Evolutionary conservation across 306 rosid genomes (phyloP), one percentile per base, ranked within the genome.

Genomic region (Psophocarpus tetragonolobus): DNA sequence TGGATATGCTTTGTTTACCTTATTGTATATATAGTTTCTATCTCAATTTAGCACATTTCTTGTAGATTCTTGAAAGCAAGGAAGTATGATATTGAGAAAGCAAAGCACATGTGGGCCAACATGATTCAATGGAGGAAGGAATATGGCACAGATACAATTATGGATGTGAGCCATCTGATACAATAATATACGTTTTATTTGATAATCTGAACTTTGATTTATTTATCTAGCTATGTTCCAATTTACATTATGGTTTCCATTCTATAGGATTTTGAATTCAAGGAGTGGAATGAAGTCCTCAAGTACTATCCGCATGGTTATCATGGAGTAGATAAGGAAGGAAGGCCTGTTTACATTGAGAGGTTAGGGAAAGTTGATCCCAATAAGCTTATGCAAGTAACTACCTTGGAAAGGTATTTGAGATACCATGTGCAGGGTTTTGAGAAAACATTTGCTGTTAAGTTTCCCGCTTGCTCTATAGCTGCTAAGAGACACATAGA

Each of bases 121-220:
- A 94, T 94, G 98, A 88, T 91, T 71, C 94, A 88, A 32, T 94
- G 98, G 98, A 88, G 98, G 91, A 87, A 81, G 82, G 96, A 88
- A 2, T 93, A 85, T 68, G 91, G 94, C 15, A 84, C 92, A 0
- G 97, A 94, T 81, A 82, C 87, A 64, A 88, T 93, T 79, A 66
- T 88, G 84, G 98, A 91, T 88, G 96, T 88, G 74, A 74, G 24
- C 30, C 58, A 79, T 74, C 41, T 48, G 65, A 73, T 73, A 35
- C 61, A 73, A 73, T 7, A 71, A 8, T 17, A 23, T 50, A 50
- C 56, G 39, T 77, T 20, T 60, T 15, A 67, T 81, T 77, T 53
- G n/a, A 78, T 27, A 39, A 5, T 21, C 73, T 71, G 12, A 48
- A 65, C 62, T 5, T 66, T 67, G n/a, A n/a, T n/a, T n/a, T n/a